Conservation (phyloP, 306 rosid genomes). For the Aeschynomene evenia region DNA sequence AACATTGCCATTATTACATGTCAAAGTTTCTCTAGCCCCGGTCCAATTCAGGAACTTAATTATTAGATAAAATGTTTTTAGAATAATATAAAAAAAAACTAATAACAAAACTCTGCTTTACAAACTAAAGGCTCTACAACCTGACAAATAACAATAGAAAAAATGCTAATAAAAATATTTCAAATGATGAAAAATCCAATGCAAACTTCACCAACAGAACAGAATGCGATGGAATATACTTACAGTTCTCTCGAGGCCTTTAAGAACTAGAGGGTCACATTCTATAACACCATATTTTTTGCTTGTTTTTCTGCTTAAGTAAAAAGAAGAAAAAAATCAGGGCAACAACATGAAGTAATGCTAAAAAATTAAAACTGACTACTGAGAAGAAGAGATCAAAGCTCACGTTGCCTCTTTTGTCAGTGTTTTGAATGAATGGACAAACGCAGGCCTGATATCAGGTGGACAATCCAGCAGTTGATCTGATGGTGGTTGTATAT, state of each 20-base stretch:
- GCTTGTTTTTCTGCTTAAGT: conserved; percentile 48
- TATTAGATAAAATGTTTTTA: not conserved
- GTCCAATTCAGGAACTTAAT: conserved; percentile 3
- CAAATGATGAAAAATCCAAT: conserved; percentile 26
- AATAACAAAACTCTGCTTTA: not conserved
- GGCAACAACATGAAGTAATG: conserved; percentile 21
- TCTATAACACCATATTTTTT: conserved; percentile 71
- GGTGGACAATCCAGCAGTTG: conserved; percentile 60
- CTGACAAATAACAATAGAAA: conserved; percentile 5
- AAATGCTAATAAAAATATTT: conserved; percentile 13
- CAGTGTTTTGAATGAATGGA: conserved; percentile 58
- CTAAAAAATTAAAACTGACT: conserved; percentile 16
- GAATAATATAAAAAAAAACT: not conserved
- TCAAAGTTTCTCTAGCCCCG: not conserved
- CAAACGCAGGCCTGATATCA: conserved; percentile 88
- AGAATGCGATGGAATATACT: conserved; percentile 37
- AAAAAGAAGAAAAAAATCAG: conserved; percentile 19
- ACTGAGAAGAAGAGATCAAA: conserved; percentile 26
- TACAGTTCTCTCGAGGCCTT: conserved; percentile 84
- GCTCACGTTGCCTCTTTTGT: conserved; percentile 52
- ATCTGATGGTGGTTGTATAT: conserved; percentile 79
- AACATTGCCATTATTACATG: conserved; percentile 1
- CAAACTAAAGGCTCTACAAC: conserved; percentile 16
- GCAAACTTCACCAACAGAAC: conserved; percentile 22
- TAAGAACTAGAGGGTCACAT: conserved; percentile 78